Evolutionary conservation across 805 yeast genomes (phyloP).

Genomic region (Candida xiaguanensis): DNA sequence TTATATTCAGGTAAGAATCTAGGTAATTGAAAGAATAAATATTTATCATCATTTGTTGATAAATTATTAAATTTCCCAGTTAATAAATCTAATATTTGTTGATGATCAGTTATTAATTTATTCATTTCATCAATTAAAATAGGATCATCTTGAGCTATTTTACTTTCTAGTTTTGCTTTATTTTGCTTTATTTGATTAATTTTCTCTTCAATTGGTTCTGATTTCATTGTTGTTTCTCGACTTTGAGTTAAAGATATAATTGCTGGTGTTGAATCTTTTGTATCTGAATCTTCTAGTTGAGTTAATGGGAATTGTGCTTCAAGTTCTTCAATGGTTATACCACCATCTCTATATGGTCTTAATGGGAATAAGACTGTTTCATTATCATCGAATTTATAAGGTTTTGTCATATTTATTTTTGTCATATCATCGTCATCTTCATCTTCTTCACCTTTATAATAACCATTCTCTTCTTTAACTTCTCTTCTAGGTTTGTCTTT

Average conservation of each 20-base stretch:
- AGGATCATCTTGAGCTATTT: constrained; percentile 23
- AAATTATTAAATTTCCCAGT: constrained; percentile 20
- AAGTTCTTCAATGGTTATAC: constrained; percentile 10
- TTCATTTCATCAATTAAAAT: constrained; percentile 21
- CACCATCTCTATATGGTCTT: constrained; percentile 55
- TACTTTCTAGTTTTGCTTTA: constrained; percentile 27
- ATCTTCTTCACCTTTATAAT: constrained; percentile 36
- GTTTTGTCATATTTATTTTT: constrained; percentile 62
- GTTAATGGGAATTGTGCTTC: constrained; percentile 7
- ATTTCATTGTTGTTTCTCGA: constrained; percentile 22
- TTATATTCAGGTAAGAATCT: constrained; percentile 39
- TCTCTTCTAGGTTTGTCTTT: constrained; percentile 19
- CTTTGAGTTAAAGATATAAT: constrained; percentile 11
- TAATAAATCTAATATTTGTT: constrained; percentile 23
- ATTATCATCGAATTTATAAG: constrained; percentile 47
- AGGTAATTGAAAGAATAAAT: constrained; percentile 48
- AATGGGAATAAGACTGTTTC: constrained; percentile 65
- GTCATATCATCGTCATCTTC: constrained; percentile 41
- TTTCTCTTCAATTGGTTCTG: constrained; percentile 29
- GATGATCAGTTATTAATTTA: constrained; percentile 30
- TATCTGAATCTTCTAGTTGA: constrained; percentile 9
- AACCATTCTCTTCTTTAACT: constrained; percentile 14
- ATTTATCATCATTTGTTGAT: constrained; percentile 19
- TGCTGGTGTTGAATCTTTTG: constrained; percentile 8
- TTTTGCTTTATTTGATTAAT: constrained; percentile 20